phyloP scores from a whole-genome alignment of 1,284 basidiomycete species.

The Takashimella tepidaria region DNA sequence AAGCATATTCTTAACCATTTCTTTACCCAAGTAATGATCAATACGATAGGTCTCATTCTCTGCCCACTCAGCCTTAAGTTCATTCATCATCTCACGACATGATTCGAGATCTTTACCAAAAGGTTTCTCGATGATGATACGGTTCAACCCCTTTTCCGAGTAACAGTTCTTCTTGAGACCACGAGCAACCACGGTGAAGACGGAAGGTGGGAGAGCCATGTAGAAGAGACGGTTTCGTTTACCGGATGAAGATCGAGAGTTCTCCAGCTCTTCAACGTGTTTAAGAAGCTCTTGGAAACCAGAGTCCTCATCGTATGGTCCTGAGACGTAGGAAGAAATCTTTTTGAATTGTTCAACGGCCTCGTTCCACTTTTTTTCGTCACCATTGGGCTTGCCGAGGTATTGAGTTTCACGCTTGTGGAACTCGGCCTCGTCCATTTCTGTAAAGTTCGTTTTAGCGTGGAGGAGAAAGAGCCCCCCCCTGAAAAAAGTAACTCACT shows the following conservation, averaged over 20 bases:
- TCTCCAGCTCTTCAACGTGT: conserved; percentile 72
- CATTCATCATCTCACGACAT: conserved; percentile 69
- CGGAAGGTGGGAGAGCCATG: conserved; percentile 87
- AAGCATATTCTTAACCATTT: conserved; percentile 97
- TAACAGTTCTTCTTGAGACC: conserved; percentile 80
- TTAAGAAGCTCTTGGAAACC: conserved; percentile 72
- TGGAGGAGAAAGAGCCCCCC: background rate
- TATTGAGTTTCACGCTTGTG: conserved; percentile 74
- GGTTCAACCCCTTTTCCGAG: conserved; percentile 64
- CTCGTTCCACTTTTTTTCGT: conserved; percentile 50
- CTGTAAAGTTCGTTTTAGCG: conserved; percentile 18
- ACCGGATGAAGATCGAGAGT: conserved; percentile 51
- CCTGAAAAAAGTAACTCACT: conserved; percentile 46
- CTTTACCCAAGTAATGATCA: conserved; percentile 96
- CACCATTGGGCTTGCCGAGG: conserved; percentile 70
- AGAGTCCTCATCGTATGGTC: conserved; percentile 76
- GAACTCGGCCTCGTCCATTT: conserved; percentile 84
- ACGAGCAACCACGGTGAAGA: conserved; percentile 81
- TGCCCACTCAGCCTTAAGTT: conserved; percentile 79
- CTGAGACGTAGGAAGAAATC: conserved; percentile 72
- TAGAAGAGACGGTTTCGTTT: conserved; percentile 74
- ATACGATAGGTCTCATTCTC: conserved; percentile 97
- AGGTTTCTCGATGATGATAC: conserved; percentile 93
- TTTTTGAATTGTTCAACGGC: conserved; percentile 76
- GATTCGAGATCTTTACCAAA: conserved; percentile 90